Evolutionary conservation across 2,329 filamentous ascomycete species (phyloP).

Genomic region (Aspergillus pseudotamarii): DNA sequence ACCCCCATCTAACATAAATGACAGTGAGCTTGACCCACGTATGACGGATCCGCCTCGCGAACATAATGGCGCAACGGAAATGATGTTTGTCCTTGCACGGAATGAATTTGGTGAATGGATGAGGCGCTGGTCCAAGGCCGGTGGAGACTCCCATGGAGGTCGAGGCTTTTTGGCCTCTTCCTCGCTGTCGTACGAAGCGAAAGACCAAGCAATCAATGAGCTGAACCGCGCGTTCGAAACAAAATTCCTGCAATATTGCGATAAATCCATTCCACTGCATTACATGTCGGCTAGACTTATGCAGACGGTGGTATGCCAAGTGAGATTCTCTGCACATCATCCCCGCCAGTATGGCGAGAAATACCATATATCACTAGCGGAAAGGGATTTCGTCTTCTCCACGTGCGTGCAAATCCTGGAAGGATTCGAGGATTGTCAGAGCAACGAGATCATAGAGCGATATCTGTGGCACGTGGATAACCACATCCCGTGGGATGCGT

Average conservation of each 20-base stretch:
- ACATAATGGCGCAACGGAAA: constrained; percentile 49
- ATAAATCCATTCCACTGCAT: constrained; percentile 46
- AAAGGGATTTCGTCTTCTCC: constrained; percentile 32
- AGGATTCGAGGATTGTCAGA: constrained; percentile 27
- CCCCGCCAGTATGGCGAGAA: constrained; percentile 38
- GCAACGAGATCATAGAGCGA: constrained; percentile 41
- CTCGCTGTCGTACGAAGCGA: constrained; percentile 22
- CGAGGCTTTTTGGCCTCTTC: constrained; percentile 28
- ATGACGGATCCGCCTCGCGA: constrained; percentile 49
- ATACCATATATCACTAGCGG: constrained; percentile 19
- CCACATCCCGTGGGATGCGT: constrained; percentile 56
- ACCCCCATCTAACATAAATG: constrained; percentile 47
- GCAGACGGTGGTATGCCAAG: constrained; percentile 46
- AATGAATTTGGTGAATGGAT: constrained; percentile 39
- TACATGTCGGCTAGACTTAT: constrained; percentile 50
- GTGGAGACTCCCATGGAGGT: constrained; percentile 16
- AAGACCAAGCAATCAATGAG: constrained; percentile 35
- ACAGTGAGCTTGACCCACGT: constrained; percentile 44
- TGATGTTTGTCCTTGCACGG: constrained; percentile 43
- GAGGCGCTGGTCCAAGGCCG: constrained; percentile 19
- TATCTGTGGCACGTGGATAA: constrained; percentile 51
- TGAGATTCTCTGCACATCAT: constrained; percentile 51
- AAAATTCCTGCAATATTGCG: constrained; percentile 42
- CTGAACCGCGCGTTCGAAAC: constrained; percentile 39
- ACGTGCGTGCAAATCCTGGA: constrained; percentile 40